A percentile compares a stretch with the other conserved stretches of the same genome.
phyloP scores from a whole-genome alignment of 169 alveolate species.

The Babesia ovata region DNA sequence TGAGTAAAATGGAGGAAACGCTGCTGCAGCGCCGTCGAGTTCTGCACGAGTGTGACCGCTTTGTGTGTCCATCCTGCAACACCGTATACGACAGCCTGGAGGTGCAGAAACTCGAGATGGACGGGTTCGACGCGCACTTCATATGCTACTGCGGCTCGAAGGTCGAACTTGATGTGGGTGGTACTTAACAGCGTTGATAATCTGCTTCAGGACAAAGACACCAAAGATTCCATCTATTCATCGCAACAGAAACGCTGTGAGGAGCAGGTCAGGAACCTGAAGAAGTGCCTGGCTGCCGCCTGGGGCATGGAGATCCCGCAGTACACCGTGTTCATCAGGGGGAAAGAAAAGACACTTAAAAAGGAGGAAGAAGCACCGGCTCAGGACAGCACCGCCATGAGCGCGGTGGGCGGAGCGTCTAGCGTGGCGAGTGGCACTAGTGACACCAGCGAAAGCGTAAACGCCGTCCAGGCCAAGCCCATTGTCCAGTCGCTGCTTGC shows the following conservation, averaged over 20 bases:
- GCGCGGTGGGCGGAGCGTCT: constrained; percentile 50
- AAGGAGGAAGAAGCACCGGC: not conserved
- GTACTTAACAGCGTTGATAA: not conserved
- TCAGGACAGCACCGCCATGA: constrained; percentile 4
- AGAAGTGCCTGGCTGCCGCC: constrained; percentile 58
- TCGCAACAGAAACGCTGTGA: constrained; percentile 71
- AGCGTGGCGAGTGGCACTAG: constrained; percentile 60
- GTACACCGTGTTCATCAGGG: constrained; percentile 43
- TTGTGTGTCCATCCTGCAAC: constrained; percentile 69
- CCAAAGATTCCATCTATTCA: constrained; percentile 56
- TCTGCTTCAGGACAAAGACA: constrained; percentile 23
- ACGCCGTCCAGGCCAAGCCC: constrained; percentile 10
- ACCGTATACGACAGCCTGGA: constrained; percentile 71
- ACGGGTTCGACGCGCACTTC: constrained; percentile 76
- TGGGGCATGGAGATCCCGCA: constrained; percentile 72
- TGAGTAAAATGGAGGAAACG: constrained; percentile 68
- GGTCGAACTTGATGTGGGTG: constrained; percentile 72
- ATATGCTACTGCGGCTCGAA: constrained; percentile 75
- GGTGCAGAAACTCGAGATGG: constrained; percentile 74
- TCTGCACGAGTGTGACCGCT: constrained; percentile 66
- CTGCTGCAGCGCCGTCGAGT: constrained; percentile 61
- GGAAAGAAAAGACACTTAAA: constrained; percentile 18
- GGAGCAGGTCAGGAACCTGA: constrained; percentile 60
- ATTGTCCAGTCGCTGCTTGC: constrained; percentile 31
- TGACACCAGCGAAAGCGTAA: constrained; percentile 8